Conservation (phyloP, 1,284 basidiomycete genomes). For the Trametes hirsuta region DNA sequence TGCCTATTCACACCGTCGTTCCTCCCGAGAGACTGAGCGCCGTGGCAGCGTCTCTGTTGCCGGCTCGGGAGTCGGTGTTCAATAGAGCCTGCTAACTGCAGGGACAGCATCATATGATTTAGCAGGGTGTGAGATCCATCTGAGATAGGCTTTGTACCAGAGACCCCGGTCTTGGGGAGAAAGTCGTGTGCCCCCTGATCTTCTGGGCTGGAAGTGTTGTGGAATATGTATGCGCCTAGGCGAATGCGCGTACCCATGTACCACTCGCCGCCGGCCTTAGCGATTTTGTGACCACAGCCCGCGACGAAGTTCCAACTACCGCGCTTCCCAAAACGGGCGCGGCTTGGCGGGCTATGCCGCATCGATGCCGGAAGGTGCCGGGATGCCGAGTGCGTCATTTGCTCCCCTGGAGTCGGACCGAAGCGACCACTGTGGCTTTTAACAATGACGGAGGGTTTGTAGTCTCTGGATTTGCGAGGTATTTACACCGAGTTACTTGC, state of each 20-base stretch:
- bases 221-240: conserved; percentile 6
- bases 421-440: background rate
- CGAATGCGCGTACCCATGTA: conserved; percentile 1
- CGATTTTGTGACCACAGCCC: background rate
- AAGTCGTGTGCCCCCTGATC: background rate
- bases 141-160: conserved; percentile 21
- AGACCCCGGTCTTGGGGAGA: conserved; percentile 9
- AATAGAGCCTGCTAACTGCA: conserved; percentile 13
- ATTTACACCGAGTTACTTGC: no score
- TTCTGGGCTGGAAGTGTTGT: conserved; percentile 1
- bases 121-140: conserved; percentile 17
- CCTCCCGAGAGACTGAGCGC: background rate
- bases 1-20: no score
- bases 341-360: background rate
- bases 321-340: background rate
- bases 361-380: conserved; percentile 2
- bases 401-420: background rate
- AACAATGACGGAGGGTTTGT: no score
- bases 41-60: conserved; percentile 4
- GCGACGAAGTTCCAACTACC: background rate
- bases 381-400: conserved; percentile 6
- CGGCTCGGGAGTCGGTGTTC: conserved; percentile 17
- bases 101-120: conserved; percentile 23
- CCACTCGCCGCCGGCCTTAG: background rate
- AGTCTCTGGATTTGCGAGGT: no score